phyloP scores from a whole-genome alignment of 352 stramenopile genomes.

The Phytophthora europaea region DNA sequence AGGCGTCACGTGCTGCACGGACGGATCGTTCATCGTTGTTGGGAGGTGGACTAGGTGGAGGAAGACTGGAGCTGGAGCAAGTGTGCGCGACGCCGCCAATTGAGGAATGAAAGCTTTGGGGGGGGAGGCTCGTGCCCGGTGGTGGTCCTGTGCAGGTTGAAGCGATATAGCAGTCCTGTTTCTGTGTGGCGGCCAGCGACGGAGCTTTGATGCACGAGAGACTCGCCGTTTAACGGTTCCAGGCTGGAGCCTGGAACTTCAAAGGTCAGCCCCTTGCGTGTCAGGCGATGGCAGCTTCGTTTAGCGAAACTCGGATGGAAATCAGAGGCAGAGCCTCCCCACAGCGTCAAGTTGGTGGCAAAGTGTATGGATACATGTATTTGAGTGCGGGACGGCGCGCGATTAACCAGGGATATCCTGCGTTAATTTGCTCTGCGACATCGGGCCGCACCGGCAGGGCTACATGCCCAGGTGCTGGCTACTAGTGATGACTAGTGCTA shows the following conservation, averaged over 20 bases:
- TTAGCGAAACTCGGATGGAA: slow-evolving; percentile 17
- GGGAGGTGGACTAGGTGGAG: neutral
- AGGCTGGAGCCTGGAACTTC: no score
- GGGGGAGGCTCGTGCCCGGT: neutral
- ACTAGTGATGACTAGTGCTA: slow-evolving; percentile 23
- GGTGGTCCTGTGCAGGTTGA: slow-evolving; percentile 20
- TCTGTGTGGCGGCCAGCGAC: slow-evolving; percentile 21
- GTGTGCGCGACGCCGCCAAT: slow-evolving; percentile 35
- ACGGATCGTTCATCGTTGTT: slow-evolving; percentile 36
- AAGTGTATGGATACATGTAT: no score
- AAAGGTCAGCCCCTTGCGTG: slow-evolving; percentile 22
- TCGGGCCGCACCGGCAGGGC: neutral
- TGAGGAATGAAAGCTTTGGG: slow-evolving; percentile 30
- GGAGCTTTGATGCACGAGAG: slow-evolving; percentile 16
- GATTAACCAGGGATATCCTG: slow-evolving; percentile 19
- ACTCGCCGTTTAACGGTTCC: slow-evolving; percentile 15
- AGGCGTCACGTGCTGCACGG: slow-evolving; percentile 33
- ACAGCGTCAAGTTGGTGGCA: slow-evolving; percentile 15
- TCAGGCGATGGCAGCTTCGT: slow-evolving; percentile 25
- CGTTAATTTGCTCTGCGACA: slow-evolving; percentile 18
- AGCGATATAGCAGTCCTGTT: slow-evolving; percentile 33
- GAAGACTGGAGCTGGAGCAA: slow-evolving; percentile 16
- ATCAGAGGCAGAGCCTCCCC: slow-evolving; percentile 4
- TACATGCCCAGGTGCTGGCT: neutral
- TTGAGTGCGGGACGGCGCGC: slow-evolving; percentile 18